Evolutionary conservation across 2,329 filamentous ascomycete species (phyloP).

Genomic region (Pseudogymnoascus sp.): DNA sequence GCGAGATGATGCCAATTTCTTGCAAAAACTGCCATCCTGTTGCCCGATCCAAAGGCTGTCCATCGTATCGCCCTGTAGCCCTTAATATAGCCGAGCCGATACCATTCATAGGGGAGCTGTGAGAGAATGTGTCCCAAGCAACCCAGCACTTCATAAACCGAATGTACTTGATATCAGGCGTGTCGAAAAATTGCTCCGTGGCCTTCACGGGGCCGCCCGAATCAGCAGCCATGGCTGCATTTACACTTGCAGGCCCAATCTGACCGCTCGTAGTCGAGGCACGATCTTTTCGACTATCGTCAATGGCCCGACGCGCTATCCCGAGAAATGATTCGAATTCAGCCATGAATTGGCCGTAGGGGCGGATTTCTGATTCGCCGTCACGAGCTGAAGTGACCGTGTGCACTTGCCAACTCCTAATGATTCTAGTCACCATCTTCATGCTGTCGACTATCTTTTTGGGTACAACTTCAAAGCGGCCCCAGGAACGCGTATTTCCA

Average conservation of each 20-base stretch:
- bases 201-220: conserved; percentile 12
- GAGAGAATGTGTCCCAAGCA: conserved; percentile 46
- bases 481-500: conserved; percentile 1
- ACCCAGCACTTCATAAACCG: conserved; percentile 64
- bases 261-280: conserved; percentile 45
- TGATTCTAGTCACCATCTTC: neutral
- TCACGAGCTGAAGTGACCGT: neutral
- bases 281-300: conserved; percentile 42
- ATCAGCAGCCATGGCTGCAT: conserved; percentile 11
- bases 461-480: conserved; percentile 6
- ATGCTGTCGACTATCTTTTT: conserved; percentile 2
- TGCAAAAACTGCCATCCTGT: conserved; percentile 62
- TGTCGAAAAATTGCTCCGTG: conserved; percentile 15
- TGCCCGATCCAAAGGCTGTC: conserved; percentile 37
- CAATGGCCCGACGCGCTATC: conserved; percentile 44
- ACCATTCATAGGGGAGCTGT: conserved; percentile 47
- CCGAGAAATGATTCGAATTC: conserved; percentile 39
- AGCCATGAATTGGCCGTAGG: conserved; percentile 16
- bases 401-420: conserved; percentile 3
- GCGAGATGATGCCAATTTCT: conserved; percentile 63
- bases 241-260: conserved; percentile 31
- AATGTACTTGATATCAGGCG: conserved; percentile 48
- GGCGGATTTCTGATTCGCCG: conserved; percentile 1
- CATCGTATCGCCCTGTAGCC: conserved; percentile 52
- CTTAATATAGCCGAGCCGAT: conserved; percentile 59